phyloP scores from a whole-genome alignment of 257 asterid species.

The Rauvolfia tetraphylla region DNA sequence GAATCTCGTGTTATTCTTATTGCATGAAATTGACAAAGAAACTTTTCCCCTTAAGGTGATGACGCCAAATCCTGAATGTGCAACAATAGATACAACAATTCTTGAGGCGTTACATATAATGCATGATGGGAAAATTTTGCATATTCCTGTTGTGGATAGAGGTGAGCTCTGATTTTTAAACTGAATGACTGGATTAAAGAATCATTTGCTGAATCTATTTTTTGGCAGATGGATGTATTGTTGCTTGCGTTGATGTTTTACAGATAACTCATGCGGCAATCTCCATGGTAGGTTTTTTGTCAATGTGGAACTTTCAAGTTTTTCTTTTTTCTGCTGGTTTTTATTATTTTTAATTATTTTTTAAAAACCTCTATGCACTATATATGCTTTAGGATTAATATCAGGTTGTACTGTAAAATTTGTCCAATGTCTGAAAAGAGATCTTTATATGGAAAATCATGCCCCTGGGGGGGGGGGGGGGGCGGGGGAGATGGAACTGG shows the following conservation, averaged over 20 bases:
- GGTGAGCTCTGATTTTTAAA: constrained; percentile 42
- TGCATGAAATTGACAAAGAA: constrained; percentile 7
- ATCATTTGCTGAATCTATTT: constrained; percentile 16
- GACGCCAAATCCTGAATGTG: constrained; percentile 87
- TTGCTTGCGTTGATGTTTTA: constrained; percentile 81
- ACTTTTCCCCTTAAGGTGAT: constrained; percentile 57
- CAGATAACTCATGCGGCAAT: constrained; percentile 91
- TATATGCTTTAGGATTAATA: background rate
- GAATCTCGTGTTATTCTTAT: background rate
- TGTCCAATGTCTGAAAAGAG: background rate
- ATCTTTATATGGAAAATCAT: background rate
- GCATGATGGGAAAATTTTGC: constrained; percentile 86
- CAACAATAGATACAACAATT: constrained; percentile 73
- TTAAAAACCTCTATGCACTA: background rate
- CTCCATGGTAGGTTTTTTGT: constrained; percentile 58
- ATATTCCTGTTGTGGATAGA: constrained; percentile 86
- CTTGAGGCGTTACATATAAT: constrained; percentile 91
- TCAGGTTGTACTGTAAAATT: background rate
- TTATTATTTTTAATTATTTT: background rate
- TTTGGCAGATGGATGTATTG: constrained; percentile 69
- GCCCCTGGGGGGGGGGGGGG: too few species aligned
- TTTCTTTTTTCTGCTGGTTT: background rate
- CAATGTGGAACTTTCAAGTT: background rate
- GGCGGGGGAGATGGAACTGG: background rate
- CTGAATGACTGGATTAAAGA: background rate